Conservation (phyloP, 441 rosid species). For the Brassica balearica region DNA sequence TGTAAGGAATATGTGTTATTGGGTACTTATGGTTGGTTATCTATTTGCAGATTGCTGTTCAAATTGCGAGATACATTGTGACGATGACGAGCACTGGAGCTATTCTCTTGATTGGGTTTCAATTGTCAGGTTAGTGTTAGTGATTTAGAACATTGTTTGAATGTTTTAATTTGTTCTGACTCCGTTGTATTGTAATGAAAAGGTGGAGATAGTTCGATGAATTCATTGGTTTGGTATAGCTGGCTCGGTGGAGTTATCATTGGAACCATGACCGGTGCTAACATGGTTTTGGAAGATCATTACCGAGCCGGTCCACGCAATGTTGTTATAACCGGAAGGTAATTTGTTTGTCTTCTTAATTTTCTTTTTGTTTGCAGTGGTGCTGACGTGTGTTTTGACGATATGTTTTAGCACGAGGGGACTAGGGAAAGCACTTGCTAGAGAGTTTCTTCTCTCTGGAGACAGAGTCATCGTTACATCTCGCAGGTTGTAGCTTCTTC, state of each 20-base stretch:
- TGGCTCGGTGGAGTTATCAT: conserved; percentile 96
- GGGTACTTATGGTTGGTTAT: background rate
- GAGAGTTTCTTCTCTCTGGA: conserved; percentile 94
- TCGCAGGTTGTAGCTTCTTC: conserved; percentile 60
- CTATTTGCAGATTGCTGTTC: conserved; percentile 68
- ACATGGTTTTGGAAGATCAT: conserved; percentile 89
- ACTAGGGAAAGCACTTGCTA: conserved; percentile 92
- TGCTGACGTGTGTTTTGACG: conserved; percentile 38
- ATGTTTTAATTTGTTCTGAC: background rate
- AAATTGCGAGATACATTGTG: conserved; percentile 86
- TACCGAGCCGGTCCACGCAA: conserved; percentile 93
- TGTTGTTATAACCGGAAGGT: conserved; percentile 98
- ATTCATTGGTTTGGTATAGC: conserved; percentile 86
- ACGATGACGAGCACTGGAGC: conserved; percentile 97
- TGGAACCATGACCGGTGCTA: conserved; percentile 92
- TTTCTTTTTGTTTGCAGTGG: conserved; percentile 6
- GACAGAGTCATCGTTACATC: conserved; percentile 88
- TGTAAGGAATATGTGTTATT: background rate
- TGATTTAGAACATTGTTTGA: background rate
- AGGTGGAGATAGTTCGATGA: conserved; percentile 92
- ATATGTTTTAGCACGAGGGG: conserved; percentile 76
- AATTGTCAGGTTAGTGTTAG: conserved; percentile 71
- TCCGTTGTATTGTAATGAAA: conserved; percentile 26
- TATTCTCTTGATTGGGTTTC: conserved; percentile 80
- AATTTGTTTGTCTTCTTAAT: conserved; percentile 5